Percentiles rank a stretch among this genome's conserved stretches.
Evolutionary conservation across 2,329 filamentous ascomycete species (phyloP).

Genomic region (Endoconidiophora polonica): DNA sequence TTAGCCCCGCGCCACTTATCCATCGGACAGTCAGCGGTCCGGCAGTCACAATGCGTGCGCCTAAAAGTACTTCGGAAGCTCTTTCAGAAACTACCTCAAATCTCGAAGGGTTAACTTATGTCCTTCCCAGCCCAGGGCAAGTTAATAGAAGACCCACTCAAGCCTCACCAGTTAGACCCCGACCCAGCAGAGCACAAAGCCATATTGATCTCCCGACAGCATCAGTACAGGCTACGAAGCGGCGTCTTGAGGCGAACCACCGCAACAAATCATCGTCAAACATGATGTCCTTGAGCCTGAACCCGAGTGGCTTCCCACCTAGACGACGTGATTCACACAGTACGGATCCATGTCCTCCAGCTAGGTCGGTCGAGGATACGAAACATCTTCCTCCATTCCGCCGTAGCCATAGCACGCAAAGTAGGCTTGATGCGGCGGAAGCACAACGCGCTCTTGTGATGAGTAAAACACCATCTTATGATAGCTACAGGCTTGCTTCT

Average conservation of each 20-base stretch:
- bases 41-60: too few relatives aligned
- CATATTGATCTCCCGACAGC: constrained; percentile 8
- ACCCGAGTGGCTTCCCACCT: constrained; percentile 4
- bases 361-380: constrained; percentile 1
- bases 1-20: constrained; percentile 1
- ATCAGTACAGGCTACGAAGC: constrained; percentile 7
- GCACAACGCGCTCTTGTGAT: not conserved
- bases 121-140: not conserved
- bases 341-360: not conserved
- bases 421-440: not conserved
- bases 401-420: constrained; percentile 8
- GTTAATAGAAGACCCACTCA: not conserved
- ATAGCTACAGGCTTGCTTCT: not conserved
- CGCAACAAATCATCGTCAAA: constrained; percentile 3
- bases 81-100: not conserved
- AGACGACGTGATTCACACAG: constrained; percentile 7
- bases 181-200: constrained; percentile 5
- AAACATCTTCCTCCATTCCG: constrained; percentile 5
- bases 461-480: constrained; percentile 1
- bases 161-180: constrained; percentile 3
- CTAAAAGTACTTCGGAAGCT: not conserved
- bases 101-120: not conserved
- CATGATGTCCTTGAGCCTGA: not conserved
- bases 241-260: constrained; percentile 4
- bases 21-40: constrained; percentile 2